Evolutionary conservation across 306 rosid genomes (phyloP), one percentile per base, ranked within the genome.

Genomic region (Cicer cuneatum): DNA sequence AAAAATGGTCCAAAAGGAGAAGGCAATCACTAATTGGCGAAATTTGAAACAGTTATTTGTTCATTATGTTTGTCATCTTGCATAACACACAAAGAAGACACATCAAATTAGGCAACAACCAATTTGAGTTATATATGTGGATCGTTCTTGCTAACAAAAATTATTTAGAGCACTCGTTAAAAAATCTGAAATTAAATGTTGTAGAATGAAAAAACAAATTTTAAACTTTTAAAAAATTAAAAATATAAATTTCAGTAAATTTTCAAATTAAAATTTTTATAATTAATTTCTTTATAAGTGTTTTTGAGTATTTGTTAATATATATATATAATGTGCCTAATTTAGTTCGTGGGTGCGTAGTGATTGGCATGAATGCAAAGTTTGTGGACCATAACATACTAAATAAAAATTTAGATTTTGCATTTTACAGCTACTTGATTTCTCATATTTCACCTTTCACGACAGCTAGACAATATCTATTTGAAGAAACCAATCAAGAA

Each of bases 61-160:
- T 51, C 71, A 48, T 47, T 75, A 21, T 69, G 81, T 35, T 78
- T 85, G 89, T 85, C 92, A 85, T 86, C 21, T 85, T 10, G 63
- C 82, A 68, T 53, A 58, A 7, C 42, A 75, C 72, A 67, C 73
- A 38, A 73, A 66, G 18, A 72, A 78, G 67, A 74, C 69, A 76
- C 76, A 57, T 82, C 84, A 66, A 73, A 53, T 88, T 82, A 66
- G 78, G 81, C 81, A 78, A 69, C 13, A 73, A 11, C 86, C 78
- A 67, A 56, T 68, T 43, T 43, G 43, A 66, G 56, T 70, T 76
- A 69, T 35, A 66, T 49, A 75, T 29, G 35, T 29, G 35, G 35
- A 29, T 29, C 5, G 35, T 4, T 29, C 35, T 29, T 29, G 5
- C 35, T 29, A 29, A 29, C 35, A 29, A 29, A 29, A 29, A 29